Percentiles rank a stretch among this genome's conserved stretches.
phyloP scores from a whole-genome alignment of 805 yeast genomes.

The Ogataea corticis region DNA sequence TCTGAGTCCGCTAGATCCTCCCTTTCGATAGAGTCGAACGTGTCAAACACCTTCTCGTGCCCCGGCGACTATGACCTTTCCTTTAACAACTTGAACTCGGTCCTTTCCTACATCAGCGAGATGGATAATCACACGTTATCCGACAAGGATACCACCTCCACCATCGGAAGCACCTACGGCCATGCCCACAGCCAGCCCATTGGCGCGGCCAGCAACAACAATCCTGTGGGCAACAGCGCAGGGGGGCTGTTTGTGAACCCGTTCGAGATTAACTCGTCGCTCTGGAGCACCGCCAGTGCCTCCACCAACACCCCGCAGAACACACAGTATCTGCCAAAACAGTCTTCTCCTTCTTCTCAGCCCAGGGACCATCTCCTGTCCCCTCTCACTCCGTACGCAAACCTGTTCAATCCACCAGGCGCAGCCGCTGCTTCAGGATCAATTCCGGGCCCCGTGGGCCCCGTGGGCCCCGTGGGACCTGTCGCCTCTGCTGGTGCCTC shows the following conservation, averaged over 20 bases:
- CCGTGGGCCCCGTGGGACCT: too few species aligned
- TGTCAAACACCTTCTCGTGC: constrained; percentile 17
- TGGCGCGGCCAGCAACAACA: constrained; percentile 2
- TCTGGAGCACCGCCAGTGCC: constrained; percentile 22
- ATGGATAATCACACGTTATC: constrained; percentile 23
- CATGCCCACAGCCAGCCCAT: constrained; percentile 2
- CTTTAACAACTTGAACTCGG: constrained; percentile 15
- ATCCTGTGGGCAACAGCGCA: not conserved
- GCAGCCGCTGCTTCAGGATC: constrained; percentile 3
- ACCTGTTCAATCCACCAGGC: constrained; percentile 15
- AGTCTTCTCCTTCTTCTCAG: constrained; percentile 7
- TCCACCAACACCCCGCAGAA: constrained; percentile 1
- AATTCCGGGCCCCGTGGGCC: not conserved
- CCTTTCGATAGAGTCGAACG: constrained; percentile 21
- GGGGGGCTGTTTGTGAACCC: constrained; percentile 22
- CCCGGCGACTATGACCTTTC: constrained; percentile 19
- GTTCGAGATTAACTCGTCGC: constrained; percentile 26
- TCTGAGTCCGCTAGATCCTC: constrained; percentile 25
- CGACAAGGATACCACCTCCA: constrained; percentile 16
- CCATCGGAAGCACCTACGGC: constrained; percentile 4
- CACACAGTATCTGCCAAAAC: constrained; percentile 10
- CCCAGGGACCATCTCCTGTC: constrained; percentile 18
- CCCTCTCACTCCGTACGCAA: constrained; percentile 22
- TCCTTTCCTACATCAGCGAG: constrained; percentile 18
- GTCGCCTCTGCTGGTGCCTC: too few species aligned